phyloP scores from a whole-genome alignment of 2,329 filamentous ascomycete species.

The Gnomoniopsis sp. region DNA sequence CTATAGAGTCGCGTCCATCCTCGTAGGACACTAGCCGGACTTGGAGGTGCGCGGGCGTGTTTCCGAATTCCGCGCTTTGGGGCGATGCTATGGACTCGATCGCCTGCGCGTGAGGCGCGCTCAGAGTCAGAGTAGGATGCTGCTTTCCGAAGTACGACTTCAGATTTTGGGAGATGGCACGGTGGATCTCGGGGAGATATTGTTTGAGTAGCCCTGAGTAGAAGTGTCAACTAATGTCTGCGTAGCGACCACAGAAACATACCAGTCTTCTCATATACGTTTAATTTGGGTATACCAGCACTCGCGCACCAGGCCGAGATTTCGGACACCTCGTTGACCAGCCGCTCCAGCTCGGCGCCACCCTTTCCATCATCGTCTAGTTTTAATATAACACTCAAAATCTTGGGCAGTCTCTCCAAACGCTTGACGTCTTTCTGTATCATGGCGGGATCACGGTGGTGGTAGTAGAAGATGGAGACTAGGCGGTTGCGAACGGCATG shows the following conservation, averaged over 20 bases:
- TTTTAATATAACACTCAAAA: conserved; percentile 82
- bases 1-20: conserved; percentile 88
- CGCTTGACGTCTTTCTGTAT: conserved; percentile 82
- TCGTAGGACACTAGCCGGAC: conserved; percentile 81
- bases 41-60: conserved; percentile 44
- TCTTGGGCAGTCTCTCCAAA: conserved; percentile 72
- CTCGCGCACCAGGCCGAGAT: conserved; percentile 90
- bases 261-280: conserved; percentile 92
- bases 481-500: conserved; percentile 74
- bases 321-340: conserved; percentile 89
- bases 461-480: conserved; percentile 83
- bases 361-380: conserved; percentile 67
- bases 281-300: conserved; percentile 81
- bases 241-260: conserved; percentile 25
- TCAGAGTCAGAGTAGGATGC: conserved; percentile 68
- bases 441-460: conserved; percentile 90
- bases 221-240: conserved; percentile 18
- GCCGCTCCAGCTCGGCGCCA: conserved; percentile 71
- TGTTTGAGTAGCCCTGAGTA: conserved; percentile 79
- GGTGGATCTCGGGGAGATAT: conserved; percentile 81
- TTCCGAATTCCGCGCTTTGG: conserved; percentile 35
- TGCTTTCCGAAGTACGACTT: conserved; percentile 80
- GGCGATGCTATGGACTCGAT: conserved; percentile 46
- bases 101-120: conserved; percentile 66
- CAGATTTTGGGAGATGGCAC: conserved; percentile 74